Evolutionary conservation across 208 protist genomes (phyloP), one percentile per base, ranked within the genome.

Genomic region (Crithidia expoeki): DNA sequence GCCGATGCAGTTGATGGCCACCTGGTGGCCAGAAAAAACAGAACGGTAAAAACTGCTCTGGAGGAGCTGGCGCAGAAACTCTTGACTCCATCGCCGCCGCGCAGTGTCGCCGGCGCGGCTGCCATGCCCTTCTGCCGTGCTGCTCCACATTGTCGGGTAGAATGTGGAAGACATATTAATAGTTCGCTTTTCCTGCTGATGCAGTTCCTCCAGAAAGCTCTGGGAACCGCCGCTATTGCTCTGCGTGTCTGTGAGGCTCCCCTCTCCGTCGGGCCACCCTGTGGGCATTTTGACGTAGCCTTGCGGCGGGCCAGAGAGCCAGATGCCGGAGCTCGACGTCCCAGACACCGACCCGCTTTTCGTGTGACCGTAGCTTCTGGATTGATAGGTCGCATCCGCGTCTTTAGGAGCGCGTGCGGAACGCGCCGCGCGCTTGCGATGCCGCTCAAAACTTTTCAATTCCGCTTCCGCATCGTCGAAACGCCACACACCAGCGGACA

Each of bases 21-120:
- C 83, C 40, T 90, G 73, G 65, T 93, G 88, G 4, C 82, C 84
- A 10, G 83, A 76, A 47, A 93, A 93, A 14, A 93, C 71, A 23
- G 73, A 82, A 28, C 66, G 57, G 25, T 93, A 90, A 50, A 90
- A 93, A 40, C 46, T 68, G 33, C 72, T 89, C 38, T 84, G 70
- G 40, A 85, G 63, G 47, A 90, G 58, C 59, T 81, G 55, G 19
- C 66, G 70, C 36, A 93, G 58, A 64, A 90, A 83, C 32, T 57
- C 56, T 40, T 86, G 65, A 50, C 58, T 78, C 40, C 74, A 62
- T 36, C 32, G 61, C 4, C 69, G 67, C 44, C 57, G 40, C 49
- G 68, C 68, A 14, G 44, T 51, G 19, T 70, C 38, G 21, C 56
- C 40, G 51, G 21, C 25, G 11, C 17, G 27, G 23, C 50, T 53